Base-by-base conservation (phyloP, 768 basidiomycete genomes). In the Pleurotus citrinopileatus region DNA sequence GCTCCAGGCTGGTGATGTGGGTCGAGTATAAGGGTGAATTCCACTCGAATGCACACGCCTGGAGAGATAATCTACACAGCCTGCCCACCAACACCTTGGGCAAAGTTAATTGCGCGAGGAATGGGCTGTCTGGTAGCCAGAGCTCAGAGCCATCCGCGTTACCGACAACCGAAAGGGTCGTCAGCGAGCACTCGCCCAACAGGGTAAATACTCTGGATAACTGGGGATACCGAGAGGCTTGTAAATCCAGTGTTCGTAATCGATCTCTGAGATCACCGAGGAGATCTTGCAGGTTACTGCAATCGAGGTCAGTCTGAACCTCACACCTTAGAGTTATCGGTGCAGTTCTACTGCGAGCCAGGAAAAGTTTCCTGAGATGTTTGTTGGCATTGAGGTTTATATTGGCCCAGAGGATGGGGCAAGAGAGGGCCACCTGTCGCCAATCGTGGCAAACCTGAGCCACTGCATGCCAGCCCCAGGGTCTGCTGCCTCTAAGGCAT, bases 71-170 rank as follows among this genome's bases (percentile, higher is more conserved):
- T 12, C 17, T n/a, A 19, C 13, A 15, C 12, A 40, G 17, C 12
- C 17, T 40, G 38, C 15, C 38, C n/a, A 4, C 15, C 19, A 46
- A 13, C 26, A 10, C 19, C 10, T 43, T n/a, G n/a, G n/a, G 17
- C n/a, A n/a, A 12, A 25, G 20, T 5, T 4, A n/a, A 15, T 19
- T 46, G 44, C 27, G 44, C 44, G 15, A 50, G 6, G 22, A 50
- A 50, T 22, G 47, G 47, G 29, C 47, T 50, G 20, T 50, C 47
- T n/a, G 47, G 32, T 20, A 50, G 32, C 47, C 27, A 50, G 32
- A 50, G 17, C 15, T 26, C 44, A 25, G 12, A 13, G 15, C 27
- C 44, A 43, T 43, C 42, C 3, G 12, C 42, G 17, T 12, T 22
- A 23, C 8, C 5, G 32, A 34, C 17, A 12, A 50, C 32, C 28